phyloP scores from a whole-genome alignment of 176 grass and related monocot species.

The Oryza australiensis region DNA sequence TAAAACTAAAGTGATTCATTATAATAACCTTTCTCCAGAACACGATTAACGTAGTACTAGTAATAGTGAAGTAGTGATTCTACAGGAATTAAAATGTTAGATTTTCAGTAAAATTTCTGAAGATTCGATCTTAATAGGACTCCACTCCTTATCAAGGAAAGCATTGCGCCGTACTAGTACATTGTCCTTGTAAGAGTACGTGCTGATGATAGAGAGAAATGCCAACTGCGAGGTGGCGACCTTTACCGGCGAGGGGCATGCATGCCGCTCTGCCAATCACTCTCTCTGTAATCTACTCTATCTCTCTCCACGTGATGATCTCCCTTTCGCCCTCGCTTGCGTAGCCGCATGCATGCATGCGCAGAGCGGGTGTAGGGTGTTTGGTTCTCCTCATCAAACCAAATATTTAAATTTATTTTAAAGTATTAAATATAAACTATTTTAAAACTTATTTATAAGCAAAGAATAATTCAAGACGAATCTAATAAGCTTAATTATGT shows the following conservation, averaged over 20 bases:
- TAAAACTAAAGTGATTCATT: not conserved
- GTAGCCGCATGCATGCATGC: not conserved
- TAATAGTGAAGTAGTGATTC: too few species aligned
- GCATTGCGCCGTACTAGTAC: not conserved
- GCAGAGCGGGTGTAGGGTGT: too few species aligned
- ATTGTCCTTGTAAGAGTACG: not conserved
- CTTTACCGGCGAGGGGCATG: not conserved
- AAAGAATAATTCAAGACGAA: too few species aligned
- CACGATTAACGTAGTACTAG: not conserved
- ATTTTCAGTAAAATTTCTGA: not conserved
- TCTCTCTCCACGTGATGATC: constrained; percentile 19
- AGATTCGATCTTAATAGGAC: not conserved
- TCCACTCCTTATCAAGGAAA: not conserved
- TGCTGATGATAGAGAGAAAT: not conserved
- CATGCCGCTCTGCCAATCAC: not conserved
- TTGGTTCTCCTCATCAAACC: too few species aligned
- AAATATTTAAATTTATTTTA: too few species aligned
- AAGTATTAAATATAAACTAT: too few species aligned
- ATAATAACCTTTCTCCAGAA: not conserved
- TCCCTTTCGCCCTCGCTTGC: not conserved
- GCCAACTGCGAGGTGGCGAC: not conserved
- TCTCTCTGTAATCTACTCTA: not conserved
- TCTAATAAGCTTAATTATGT: too few species aligned
- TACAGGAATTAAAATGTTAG: not conserved
- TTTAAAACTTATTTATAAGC: too few species aligned